Percentiles rank a stretch among this genome's conserved stretches.
Conservation (phyloP, 106 monocot species). For the Dendrobium huoshanense region DNA sequence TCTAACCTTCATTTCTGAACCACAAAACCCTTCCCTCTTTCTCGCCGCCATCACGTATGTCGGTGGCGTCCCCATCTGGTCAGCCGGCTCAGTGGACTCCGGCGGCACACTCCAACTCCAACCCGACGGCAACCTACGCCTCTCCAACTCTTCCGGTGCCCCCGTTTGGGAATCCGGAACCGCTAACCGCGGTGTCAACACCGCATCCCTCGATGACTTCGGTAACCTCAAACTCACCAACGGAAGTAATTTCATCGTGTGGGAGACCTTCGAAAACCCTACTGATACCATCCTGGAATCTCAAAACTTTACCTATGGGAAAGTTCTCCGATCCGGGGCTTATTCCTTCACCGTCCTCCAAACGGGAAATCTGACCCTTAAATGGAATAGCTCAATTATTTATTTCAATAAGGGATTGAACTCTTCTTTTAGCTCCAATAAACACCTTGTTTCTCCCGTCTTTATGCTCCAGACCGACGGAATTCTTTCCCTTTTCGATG, state of each 20-base stretch:
- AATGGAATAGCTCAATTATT: constrained; percentile 28
- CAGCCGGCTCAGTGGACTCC: neutral
- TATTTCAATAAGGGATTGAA: constrained; percentile 75
- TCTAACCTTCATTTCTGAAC: neutral
- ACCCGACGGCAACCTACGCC: constrained; percentile 52
- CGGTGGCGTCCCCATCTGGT: constrained; percentile 7
- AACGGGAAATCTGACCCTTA: constrained; percentile 61
- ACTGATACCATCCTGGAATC: constrained; percentile 47
- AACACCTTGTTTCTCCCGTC: constrained; percentile 29
- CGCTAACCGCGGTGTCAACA: constrained; percentile 23
- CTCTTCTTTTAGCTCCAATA: constrained; percentile 32
- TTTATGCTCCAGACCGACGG: constrained; percentile 49
- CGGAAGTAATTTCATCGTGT: constrained; percentile 21
- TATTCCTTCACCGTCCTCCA: constrained; percentile 53
- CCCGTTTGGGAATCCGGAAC: constrained; percentile 50
- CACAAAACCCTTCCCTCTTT: constrained; percentile 6
- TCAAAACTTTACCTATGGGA: constrained; percentile 45
- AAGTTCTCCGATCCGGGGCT: constrained; percentile 31
- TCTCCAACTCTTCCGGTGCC: constrained; percentile 34
- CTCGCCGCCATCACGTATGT: neutral
- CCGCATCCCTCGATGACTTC: constrained; percentile 35
- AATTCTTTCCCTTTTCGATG: constrained; percentile 36
- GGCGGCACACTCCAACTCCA: constrained; percentile 32
- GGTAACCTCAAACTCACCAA: constrained; percentile 54
- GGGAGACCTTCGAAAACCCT: constrained; percentile 71